These are phyloP conservation scores for Trypanosoma caninum DNA, from an alignment of 208 protist species.

Conservation along the genomic window DNA sequence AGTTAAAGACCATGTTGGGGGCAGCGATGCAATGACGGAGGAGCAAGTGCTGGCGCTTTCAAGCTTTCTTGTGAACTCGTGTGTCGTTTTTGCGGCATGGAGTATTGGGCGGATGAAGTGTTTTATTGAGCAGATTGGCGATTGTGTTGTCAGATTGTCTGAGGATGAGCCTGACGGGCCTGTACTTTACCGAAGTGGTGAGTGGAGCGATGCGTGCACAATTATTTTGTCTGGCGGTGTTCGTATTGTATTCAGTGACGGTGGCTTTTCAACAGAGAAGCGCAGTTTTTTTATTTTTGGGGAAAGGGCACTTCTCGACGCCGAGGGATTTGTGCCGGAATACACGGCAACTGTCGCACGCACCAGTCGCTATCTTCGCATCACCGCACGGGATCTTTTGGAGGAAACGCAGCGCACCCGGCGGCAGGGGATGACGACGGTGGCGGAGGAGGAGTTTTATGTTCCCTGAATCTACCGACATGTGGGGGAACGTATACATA, in stretches of 20 bases:
- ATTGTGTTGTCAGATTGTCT: conserved; percentile 27
- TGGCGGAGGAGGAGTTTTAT: no score
- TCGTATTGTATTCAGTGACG: conserved; percentile 27
- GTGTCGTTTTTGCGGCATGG: conserved; percentile 64
- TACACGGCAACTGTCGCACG: conserved; percentile 62
- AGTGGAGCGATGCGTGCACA: conserved; percentile 42
- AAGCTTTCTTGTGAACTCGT: conserved; percentile 49
- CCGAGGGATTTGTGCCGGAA: conserved; percentile 44
- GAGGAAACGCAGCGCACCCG: conserved; percentile 10
- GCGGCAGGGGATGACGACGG: no score
- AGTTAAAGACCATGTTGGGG: neutral
- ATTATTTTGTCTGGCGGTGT: conserved; percentile 66
- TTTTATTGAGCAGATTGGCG: conserved; percentile 53
- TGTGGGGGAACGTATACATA: neutral
- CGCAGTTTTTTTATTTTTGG: conserved; percentile 63
- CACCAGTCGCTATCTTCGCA: conserved; percentile 44
- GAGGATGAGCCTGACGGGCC: conserved; percentile 5
- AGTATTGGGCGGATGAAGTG: conserved; percentile 46
- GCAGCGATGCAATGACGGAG: conserved; percentile 27
- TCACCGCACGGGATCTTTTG: conserved; percentile 46
- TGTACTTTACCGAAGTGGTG: conserved; percentile 44
- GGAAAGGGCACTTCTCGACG: conserved; percentile 38
- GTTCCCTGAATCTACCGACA: neutral
- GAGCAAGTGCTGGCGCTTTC: conserved; percentile 71
- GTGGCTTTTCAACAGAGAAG: conserved; percentile 44